Percentiles rank a stretch among this genome's conserved stretches.
Evolutionary conservation across 257 asterid species (phyloP).

Genomic region (Cordia subcordata): DNA sequence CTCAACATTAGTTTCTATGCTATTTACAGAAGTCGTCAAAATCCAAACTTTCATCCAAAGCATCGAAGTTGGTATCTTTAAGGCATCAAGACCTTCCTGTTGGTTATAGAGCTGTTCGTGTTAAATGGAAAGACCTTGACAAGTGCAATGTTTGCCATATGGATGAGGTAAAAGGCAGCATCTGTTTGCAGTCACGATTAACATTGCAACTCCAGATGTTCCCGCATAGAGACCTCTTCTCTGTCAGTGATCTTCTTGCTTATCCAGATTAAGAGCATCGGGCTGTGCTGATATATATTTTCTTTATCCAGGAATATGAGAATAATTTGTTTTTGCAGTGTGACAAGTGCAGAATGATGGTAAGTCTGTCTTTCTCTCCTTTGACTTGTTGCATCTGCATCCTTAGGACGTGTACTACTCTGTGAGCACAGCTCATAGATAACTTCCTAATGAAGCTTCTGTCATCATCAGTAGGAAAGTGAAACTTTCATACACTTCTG

Average conservation of each 20-base stretch:
- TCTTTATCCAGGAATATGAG: slow-evolving; percentile 86
- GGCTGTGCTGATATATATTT: slow-evolving; percentile 21
- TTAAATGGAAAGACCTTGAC: slow-evolving; percentile 96
- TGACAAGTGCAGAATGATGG: slow-evolving; percentile 99
- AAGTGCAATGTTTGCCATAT: slow-evolving; percentile 98
- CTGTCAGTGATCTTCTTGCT: not conserved
- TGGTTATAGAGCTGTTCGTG: slow-evolving; percentile 77
- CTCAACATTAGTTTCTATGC: slow-evolving; percentile 12
- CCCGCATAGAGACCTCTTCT: not conserved
- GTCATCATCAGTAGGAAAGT: not conserved
- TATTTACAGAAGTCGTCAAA: slow-evolving; percentile 67
- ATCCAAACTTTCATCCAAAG: slow-evolving; percentile 38
- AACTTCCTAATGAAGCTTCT: not conserved
- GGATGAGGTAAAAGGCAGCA: slow-evolving; percentile 73
- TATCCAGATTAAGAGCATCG: slow-evolving; percentile 8
- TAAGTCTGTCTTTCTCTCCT: slow-evolving; percentile 21
- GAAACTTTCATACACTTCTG: not conserved
- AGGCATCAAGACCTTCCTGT: slow-evolving; percentile 43
- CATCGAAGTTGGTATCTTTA: slow-evolving; percentile 43
- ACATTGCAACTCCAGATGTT: not conserved
- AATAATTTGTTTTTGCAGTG: slow-evolving; percentile 95
- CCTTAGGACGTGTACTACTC: no score
- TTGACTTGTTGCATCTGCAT: no score
- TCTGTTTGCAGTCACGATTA: not conserved
- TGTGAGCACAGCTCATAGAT: no score